Evolutionary conservation across 2,329 filamentous ascomycete species (phyloP).

Genomic region (Fusarium miscanthi): DNA sequence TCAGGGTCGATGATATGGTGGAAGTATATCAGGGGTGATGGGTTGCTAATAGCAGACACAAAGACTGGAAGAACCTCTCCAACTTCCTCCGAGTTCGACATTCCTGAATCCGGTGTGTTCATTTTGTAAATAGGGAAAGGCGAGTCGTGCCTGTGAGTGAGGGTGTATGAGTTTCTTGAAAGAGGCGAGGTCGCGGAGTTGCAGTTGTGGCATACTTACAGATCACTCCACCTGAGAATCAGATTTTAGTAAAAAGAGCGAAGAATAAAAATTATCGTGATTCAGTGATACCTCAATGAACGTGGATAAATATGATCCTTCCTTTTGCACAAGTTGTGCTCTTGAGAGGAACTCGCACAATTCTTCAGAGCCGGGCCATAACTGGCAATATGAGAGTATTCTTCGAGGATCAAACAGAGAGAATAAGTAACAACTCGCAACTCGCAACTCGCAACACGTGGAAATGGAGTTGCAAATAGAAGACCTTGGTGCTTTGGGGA

Average conservation of each 20-base stretch:
- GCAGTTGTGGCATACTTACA: constrained; percentile 7
- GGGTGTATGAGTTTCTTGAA: constrained; percentile 8
- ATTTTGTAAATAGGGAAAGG: not conserved
- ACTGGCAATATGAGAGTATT: not conserved
- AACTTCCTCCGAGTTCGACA: constrained; percentile 16
- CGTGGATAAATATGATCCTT: not conserved
- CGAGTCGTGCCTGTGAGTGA: constrained; percentile 1
- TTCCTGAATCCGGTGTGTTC: not conserved
- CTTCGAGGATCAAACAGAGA: not conserved
- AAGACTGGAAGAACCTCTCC: constrained; percentile 32
- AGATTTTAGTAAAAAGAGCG: not conserved
- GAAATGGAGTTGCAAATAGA: not conserved
- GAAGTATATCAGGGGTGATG: constrained; percentile 45
- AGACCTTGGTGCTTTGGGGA: no score
- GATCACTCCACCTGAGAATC: not conserved
- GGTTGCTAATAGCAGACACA: constrained; percentile 32
- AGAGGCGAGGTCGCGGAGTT: not conserved
- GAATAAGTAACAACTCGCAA: not conserved
- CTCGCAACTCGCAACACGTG: not conserved
- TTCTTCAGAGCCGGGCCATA: not conserved
- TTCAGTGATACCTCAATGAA: not conserved
- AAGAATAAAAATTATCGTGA: not conserved
- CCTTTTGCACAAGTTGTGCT: not conserved
- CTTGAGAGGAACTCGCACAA: not conserved
- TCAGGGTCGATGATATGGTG: constrained; percentile 46